A percentile compares a stretch with the other conserved stretches of the same genome.
Conservation (phyloP, 1,139 yeast genomes). For the Tardiomyces depauwii region DNA sequence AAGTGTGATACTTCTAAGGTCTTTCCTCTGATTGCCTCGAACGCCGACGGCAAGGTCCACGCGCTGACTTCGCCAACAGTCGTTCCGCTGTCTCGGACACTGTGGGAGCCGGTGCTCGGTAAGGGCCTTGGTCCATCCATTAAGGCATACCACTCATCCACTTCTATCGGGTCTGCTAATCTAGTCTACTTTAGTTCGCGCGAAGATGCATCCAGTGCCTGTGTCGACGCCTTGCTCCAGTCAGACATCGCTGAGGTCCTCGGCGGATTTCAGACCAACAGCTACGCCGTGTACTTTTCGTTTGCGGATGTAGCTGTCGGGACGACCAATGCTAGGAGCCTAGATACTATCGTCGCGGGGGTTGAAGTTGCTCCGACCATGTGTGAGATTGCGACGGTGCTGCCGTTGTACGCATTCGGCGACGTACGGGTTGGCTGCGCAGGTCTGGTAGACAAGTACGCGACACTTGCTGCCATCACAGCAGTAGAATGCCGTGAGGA, state of each 20-base stretch:
- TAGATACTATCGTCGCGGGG: background rate
- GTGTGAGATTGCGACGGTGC: background rate
- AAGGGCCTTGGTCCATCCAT: background rate
- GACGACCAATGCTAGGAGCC: background rate
- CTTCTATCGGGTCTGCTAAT: background rate
- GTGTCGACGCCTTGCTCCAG: background rate
- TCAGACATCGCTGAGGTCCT: background rate
- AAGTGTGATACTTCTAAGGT: conserved; percentile 8
- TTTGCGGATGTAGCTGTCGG: background rate
- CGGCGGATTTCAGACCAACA: background rate
- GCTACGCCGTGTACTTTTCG: background rate
- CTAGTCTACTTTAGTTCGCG: background rate
- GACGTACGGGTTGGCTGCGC: background rate
- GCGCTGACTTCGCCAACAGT: background rate
- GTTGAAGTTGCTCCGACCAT: background rate
- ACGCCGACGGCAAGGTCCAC: background rate
- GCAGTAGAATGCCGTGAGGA: background rate
- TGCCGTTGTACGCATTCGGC: background rate
- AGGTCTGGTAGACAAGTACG: background rate
- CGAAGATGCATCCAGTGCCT: background rate
- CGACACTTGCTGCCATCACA: background rate
- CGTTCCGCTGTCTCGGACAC: background rate
- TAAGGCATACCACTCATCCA: background rate
- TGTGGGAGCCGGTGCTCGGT: background rate
- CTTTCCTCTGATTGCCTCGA: background rate